A percentile compares a stretch with the other conserved stretches of the same genome.
These are phyloP conservation scores for Fusarium nodosum DNA, from an alignment of 2,329 filamentous ascomycete species.

Conservation along the genomic window DNA sequence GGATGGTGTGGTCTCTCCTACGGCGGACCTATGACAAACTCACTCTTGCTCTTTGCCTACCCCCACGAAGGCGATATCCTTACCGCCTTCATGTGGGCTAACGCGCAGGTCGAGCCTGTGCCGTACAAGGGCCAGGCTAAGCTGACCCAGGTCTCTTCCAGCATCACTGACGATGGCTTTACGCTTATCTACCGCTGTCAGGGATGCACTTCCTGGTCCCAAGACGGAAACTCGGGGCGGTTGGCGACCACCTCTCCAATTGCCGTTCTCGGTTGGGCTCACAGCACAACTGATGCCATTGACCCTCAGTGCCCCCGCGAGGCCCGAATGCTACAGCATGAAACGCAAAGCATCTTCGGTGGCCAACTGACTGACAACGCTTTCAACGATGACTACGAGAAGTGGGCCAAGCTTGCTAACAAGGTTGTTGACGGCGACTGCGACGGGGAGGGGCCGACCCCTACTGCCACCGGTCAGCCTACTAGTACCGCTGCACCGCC, in stretches of 20 bases:
- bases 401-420: conserved; percentile 10
- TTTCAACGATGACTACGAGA: not conserved
- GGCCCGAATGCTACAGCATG: conserved; percentile 18
- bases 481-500: conserved; percentile 2
- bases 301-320: conserved; percentile 12
- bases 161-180: conserved; percentile 7
- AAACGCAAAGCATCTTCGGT: conserved; percentile 24
- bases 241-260: not conserved
- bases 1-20: conserved; percentile 29
- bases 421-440: conserved; percentile 16
- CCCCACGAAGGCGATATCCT: conserved; percentile 17
- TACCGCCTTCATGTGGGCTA: conserved; percentile 13
- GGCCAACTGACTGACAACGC: conserved; percentile 9
- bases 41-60: conserved; percentile 17
- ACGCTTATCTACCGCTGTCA: conserved; percentile 26
- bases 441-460: not conserved
- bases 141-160: conserved; percentile 22
- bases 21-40: conserved; percentile 22
- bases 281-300: conserved; percentile 12
- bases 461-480: conserved; percentile 9
- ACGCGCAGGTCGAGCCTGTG: conserved; percentile 18
- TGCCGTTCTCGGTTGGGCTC: conserved; percentile 21
- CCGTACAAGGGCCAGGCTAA: conserved; percentile 11
- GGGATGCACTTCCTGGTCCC: conserved; percentile 23
- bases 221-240: conserved; percentile 8